A percentile compares a stretch with the other conserved stretches of the same genome.
Conservation (phyloP, 2,329 filamentous ascomycete genomes). For the Rhynchosporium graminicola region DNA sequence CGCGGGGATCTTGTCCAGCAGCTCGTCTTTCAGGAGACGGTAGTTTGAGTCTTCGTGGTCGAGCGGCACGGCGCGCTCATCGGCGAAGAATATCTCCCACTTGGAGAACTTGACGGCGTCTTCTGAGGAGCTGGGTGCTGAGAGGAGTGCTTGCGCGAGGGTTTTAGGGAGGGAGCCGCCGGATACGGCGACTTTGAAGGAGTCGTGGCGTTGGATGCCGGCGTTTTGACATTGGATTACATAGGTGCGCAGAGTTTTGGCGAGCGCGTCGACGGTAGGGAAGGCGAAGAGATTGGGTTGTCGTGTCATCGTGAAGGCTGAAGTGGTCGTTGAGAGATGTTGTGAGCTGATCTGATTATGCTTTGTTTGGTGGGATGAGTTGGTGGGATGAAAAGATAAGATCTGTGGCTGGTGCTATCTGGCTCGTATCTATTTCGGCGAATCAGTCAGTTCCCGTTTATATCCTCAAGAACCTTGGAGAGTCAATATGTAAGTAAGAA, state of each 20-base stretch:
- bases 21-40: conserved; percentile 79
- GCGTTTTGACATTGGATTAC: conserved; percentile 79
- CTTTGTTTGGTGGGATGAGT: neutral
- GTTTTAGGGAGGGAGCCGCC: conserved; percentile 90
- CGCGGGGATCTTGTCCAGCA: conserved; percentile 83
- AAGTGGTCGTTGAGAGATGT: conserved; percentile 3
- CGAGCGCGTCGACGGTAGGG: conserved; percentile 67
- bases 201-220: conserved; percentile 75
- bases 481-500: neutral
- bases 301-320: conserved; percentile 34
- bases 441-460: neutral
- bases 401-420: conserved; percentile 13
- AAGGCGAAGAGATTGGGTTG: conserved; percentile 78
- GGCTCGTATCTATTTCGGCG: neutral
- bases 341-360: neutral
- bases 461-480: neutral
- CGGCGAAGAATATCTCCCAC: conserved; percentile 99
- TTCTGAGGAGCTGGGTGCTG: conserved; percentile 48
- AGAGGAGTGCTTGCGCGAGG: conserved; percentile 80
- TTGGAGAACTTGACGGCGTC: conserved; percentile 75
- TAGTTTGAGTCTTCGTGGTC: conserved; percentile 96
- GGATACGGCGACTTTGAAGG: conserved; percentile 90
- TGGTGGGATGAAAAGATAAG: conserved; percentile 15
- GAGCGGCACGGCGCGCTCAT: conserved; percentile 92
- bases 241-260: conserved; percentile 76